Conservation (phyloP, 2,329 filamentous ascomycete genomes). For the Fusarium nanum region DNA sequence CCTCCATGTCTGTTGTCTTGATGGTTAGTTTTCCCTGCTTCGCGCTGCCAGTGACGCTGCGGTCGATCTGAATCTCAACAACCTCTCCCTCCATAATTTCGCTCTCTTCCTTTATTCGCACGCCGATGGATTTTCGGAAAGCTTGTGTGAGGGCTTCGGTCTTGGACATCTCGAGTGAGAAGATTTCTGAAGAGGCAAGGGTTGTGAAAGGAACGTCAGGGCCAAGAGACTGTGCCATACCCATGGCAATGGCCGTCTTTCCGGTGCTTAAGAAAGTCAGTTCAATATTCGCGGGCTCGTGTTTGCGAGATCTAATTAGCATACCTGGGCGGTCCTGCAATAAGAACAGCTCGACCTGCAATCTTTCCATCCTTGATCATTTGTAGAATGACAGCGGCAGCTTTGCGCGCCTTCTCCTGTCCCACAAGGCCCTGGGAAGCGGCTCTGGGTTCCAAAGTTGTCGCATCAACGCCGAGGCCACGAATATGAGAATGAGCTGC, state of each 20-base stretch:
- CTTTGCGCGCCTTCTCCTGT: conserved; percentile 95
- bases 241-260: conserved; percentile 98
- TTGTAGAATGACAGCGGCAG: conserved; percentile 93
- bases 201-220: conserved; percentile 96
- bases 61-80: conserved; percentile 97
- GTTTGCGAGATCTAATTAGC: conserved; percentile 17
- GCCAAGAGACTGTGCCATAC: conserved; percentile 96
- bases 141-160: conserved; percentile 97
- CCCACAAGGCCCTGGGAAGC: conserved; percentile 94
- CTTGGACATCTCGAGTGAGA: conserved; percentile 99
- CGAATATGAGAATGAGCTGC: conserved; percentile 98
- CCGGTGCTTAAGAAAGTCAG: conserved; percentile 74
- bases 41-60: conserved; percentile 93
- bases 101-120: conserved; percentile 98
- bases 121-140: conserved; percentile 98
- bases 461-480: conserved; percentile 90
- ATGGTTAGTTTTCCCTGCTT: conserved; percentile 99
- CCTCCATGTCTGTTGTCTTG: conserved; percentile 99
- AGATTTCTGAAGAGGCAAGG: conserved; percentile 95
- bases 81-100: conserved; percentile 99
- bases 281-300: conserved; percentile 33
- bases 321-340: conserved; percentile 89
- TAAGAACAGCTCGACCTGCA: conserved; percentile 91
- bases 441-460: conserved; percentile 86
- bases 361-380: conserved; percentile 99